These are phyloP conservation scores for Hypoxylon sp. DNA, from an alignment of 2,329 filamentous ascomycete species.

Conservation along the genomic window DNA sequence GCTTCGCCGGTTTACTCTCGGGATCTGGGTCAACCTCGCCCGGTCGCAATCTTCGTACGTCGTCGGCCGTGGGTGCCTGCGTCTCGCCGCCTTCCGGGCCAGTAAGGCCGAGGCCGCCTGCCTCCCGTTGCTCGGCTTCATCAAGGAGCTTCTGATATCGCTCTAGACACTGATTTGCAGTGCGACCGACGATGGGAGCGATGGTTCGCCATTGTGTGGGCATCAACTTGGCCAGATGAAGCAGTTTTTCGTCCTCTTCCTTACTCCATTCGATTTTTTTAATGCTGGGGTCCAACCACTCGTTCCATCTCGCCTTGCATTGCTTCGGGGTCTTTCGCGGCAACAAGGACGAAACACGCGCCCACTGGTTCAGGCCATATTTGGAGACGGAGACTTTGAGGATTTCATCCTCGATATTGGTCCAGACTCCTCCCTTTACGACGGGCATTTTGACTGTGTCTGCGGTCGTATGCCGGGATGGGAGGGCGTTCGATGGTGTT, in stretches of 20 bases:
- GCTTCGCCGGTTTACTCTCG: slow-evolving; percentile 92
- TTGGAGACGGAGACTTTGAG: slow-evolving; percentile 95
- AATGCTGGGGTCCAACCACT: slow-evolving; percentile 98
- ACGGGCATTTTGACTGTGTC: slow-evolving; percentile 65
- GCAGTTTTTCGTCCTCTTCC: slow-evolving; percentile 96
- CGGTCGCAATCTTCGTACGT: slow-evolving; percentile 85
- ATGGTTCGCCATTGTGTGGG: slow-evolving; percentile 99
- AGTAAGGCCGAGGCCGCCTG: slow-evolving; percentile 78
- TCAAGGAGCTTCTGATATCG: slow-evolving; percentile 96
- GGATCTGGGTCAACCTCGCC: slow-evolving; percentile 98
- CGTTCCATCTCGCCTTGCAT: slow-evolving; percentile 97
- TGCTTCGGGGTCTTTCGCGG: slow-evolving; percentile 98
- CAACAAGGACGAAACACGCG: slow-evolving; percentile 94
- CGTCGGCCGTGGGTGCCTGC: slow-evolving; percentile 87
- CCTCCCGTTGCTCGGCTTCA: slow-evolving; percentile 90
- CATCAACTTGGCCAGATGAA: slow-evolving; percentile 98
- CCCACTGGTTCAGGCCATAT: slow-evolving; percentile 97
- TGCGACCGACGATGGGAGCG: slow-evolving; percentile 93
- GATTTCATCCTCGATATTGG: slow-evolving; percentile 89
- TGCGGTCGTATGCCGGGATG: background rate
- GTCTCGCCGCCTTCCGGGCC: slow-evolving; percentile 89
- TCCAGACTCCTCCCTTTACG: slow-evolving; percentile 79
- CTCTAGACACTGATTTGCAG: slow-evolving; percentile 95
- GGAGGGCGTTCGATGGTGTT: slow-evolving; percentile 5
- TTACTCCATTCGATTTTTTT: slow-evolving; percentile 99